Evolutionary conservation across 2,329 filamentous ascomycete species (phyloP), one percentile per base, ranked within the genome.

Genomic region (Xylaria sp.): DNA sequence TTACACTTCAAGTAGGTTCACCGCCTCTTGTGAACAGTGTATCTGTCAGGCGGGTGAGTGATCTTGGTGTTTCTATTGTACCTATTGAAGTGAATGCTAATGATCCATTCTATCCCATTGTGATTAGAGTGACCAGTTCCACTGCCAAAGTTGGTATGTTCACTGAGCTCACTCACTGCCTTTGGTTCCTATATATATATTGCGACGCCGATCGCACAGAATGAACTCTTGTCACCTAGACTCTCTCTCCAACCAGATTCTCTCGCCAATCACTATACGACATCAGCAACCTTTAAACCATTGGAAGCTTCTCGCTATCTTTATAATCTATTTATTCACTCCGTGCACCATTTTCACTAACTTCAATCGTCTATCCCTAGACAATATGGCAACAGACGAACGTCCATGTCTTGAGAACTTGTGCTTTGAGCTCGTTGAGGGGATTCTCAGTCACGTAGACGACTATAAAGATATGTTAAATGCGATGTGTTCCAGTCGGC

Each of bases 391-490:
- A 42, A 2, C 3, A 21, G 13, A 57, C 18, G 3, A 5, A 5
- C 5, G 5, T 25, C 13, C 35, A 21, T 18, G 2, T 25, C 42
- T 64, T 12, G 47, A 64, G 40, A 18, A 23, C 29, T 3, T 64
- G 23, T 53, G 53, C 10, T 47, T 55, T 18, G 62, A 64, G 62
- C 21, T 64, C 8, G 16, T 40, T 23, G 5, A 32, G 8, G 27
- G n/a, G 5, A 9, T 58, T 8, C 42, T 64, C 5, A 18, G 53
- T 27, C 12, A 64, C 29, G 29, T 64, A 16, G 44, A 58, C n/a
- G 62, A 64, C 53, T 64, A 64, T 27, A 51, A 58, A 18, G 42
- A 64, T 50, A 13, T 64, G 13, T 13, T 59, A 1, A 57, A 35
- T n/a, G 23, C 10, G 12, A 27, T 57, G 6, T 42, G 54, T 25